Percentiles rank a stretch among this genome's conserved stretches.
Evolutionary conservation across 2,329 filamentous ascomycete genomes (phyloP).

Genomic region (Calonectria multiphialidica): DNA sequence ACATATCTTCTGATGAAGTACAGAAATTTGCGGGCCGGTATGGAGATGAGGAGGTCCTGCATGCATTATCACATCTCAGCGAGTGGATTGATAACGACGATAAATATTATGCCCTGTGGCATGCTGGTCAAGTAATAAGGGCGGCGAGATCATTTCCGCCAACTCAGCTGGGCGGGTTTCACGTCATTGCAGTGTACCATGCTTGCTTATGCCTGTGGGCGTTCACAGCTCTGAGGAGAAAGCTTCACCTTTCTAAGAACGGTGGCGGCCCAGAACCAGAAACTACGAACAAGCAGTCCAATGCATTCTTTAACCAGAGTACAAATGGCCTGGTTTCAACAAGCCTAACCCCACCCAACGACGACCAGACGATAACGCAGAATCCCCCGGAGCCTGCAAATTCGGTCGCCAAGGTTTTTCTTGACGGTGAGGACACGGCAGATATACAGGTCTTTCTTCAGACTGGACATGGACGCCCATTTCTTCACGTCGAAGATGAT

Average conservation of each 20-base stretch:
- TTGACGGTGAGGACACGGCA: background rate
- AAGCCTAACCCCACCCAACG: background rate
- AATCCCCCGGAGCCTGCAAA: background rate
- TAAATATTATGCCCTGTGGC: background rate
- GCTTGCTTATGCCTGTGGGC: background rate
- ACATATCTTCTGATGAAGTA: background rate
- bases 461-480: background rate
- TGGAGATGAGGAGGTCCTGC: background rate
- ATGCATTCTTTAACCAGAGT: background rate
- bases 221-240: background rate
- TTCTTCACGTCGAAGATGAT: background rate
- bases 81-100: background rate
- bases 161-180: background rate
- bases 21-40: background rate
- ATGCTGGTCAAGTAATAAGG: background rate
- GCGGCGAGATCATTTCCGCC: background rate
- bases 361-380: background rate
- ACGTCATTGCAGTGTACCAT: background rate
- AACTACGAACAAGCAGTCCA: background rate
- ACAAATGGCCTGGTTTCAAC: background rate
- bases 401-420: background rate
- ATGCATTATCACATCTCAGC: background rate
- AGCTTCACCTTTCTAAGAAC: background rate
- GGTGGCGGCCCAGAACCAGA: background rate
- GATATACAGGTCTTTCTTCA: background rate